Percentiles rank a stretch among this genome's conserved stretches.
These are phyloP conservation scores for Umbilicaria muhlenbergii DNA, from an alignment of 495 filamentous ascomycete species.

Conservation along the genomic window DNA sequence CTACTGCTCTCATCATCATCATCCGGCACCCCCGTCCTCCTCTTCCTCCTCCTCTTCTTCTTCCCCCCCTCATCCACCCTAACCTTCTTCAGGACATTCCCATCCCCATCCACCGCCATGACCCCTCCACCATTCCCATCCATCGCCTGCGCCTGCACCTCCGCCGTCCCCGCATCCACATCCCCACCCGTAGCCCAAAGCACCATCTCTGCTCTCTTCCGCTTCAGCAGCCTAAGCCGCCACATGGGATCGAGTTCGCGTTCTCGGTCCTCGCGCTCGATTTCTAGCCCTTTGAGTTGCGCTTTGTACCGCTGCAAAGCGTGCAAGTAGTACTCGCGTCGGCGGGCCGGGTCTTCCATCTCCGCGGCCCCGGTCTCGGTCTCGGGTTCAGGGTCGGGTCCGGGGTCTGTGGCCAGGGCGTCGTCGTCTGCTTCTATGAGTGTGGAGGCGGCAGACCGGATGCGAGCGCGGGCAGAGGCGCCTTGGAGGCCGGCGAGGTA, in stretches of 20 bases:
- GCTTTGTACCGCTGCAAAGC: slow-evolving; percentile 31
- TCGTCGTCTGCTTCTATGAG: slow-evolving; percentile 31
- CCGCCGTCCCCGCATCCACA: slow-evolving; percentile 15
- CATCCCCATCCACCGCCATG: not conserved
- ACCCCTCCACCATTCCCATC: slow-evolving; percentile 2
- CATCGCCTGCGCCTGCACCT: slow-evolving; percentile 8
- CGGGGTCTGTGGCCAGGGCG: slow-evolving; percentile 9
- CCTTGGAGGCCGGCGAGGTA: slow-evolving; percentile 65
- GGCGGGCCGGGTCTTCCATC: slow-evolving; percentile 26
- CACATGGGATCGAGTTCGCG: slow-evolving; percentile 27
- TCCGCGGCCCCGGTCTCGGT: slow-evolving; percentile 21
- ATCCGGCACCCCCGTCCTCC: slow-evolving; percentile 25
- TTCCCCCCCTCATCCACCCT: slow-evolving; percentile 15
- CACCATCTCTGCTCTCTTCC: slow-evolving; percentile 30
- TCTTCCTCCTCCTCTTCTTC: slow-evolving; percentile 35
- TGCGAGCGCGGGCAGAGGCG: slow-evolving; percentile 37
- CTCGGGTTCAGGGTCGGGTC: not conserved
- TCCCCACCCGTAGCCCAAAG: slow-evolving; percentile 25
- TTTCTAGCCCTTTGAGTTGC: slow-evolving; percentile 17
- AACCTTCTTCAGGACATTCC: not conserved
- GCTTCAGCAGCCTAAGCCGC: slow-evolving; percentile 23
- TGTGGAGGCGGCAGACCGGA: slow-evolving; percentile 45
- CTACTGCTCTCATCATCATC: slow-evolving; percentile 19
- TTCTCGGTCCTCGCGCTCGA: slow-evolving; percentile 18
- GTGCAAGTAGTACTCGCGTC: slow-evolving; percentile 36